A percentile compares a stretch with the other conserved stretches of the same genome.
Evolutionary conservation across 495 filamentous ascomycete genomes (phyloP).

Genomic region (Amorphotheca resinae): DNA sequence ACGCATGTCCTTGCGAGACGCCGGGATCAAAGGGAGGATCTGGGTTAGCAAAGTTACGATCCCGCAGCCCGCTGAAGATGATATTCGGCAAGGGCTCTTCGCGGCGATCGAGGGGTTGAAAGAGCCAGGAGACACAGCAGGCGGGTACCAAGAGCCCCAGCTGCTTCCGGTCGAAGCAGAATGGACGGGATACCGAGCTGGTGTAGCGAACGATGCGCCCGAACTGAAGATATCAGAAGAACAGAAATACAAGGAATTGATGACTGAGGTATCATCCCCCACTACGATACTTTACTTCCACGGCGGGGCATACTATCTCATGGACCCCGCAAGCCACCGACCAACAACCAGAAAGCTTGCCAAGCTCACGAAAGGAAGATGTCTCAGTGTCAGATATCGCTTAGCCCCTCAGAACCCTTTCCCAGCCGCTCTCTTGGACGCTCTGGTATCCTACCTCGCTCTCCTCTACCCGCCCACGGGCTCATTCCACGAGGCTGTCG

Average conservation of each 20-base stretch:
- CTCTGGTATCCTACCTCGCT: conserved; percentile 67
- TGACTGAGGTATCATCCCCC: conserved; percentile 53
- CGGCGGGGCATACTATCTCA: conserved; percentile 73
- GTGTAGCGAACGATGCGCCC: conserved; percentile 39
- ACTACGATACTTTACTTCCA: conserved; percentile 77
- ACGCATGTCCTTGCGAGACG: conserved; percentile 43
- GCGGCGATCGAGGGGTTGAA: conserved; percentile 53
- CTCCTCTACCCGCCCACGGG: conserved; percentile 69
- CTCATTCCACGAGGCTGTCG: conserved; percentile 57
- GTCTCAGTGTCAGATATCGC: conserved; percentile 75
- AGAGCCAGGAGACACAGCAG: conserved; percentile 26
- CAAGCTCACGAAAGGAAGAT: conserved; percentile 40
- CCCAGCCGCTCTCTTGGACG: conserved; percentile 72
- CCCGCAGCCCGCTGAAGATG: conserved; percentile 35
- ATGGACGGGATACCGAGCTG: conserved; percentile 67
- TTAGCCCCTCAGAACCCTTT: conserved; percentile 78
- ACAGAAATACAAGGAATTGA: conserved; percentile 59
- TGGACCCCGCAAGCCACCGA: conserved; percentile 62
- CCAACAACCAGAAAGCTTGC: conserved; percentile 33
- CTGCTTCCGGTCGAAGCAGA: conserved; percentile 60
- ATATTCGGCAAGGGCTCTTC: conserved; percentile 45
- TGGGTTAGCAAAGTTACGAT: conserved; percentile 64
- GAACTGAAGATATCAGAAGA: conserved; percentile 51
- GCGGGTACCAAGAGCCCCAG: conserved; percentile 37
- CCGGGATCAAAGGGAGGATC: conserved; percentile 61